Evolutionary conservation across 2,329 filamentous ascomycete genomes (phyloP), one percentile per base, ranked within the genome.

Genomic region (Lasiodiplodia hormozganensis): DNA sequence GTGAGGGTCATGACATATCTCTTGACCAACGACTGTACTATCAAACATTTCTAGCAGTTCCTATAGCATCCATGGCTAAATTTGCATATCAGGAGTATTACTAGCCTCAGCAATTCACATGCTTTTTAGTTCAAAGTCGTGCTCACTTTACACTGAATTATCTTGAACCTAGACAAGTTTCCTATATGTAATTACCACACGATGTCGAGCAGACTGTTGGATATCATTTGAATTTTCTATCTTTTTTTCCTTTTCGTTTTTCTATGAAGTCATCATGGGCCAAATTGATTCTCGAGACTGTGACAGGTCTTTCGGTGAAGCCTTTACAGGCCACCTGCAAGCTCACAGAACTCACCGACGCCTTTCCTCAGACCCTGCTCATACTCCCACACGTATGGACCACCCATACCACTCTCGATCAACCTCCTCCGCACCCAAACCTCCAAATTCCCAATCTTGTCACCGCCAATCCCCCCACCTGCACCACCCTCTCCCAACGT

Each of bases 361-460:
- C 83, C 84, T 74, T 81, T 80, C 58, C 84, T 75, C 47, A 85
- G 65, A 2, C 84, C 84, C 68, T 84, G 82, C 73, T 85, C 84
- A 72, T 81, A 86, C 72, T 85, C 81, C 83, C 84, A 85, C n/a
- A 83, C 79, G 70, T 80, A 82, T 21, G 78, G 77, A 11, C 83
- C 83, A 47, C 78, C 77, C 70, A 84, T 81, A 2, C 83, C 84
- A 68, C 81, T 82, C 70, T 88, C 86, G 38, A 81, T 72, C 51
- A 89, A 75, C 40, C 87, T 81, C 76, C 87, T 88, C 74, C 85
- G 76, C 16, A 84, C 76, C 87, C 87, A 89, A n/a, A 88, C 71
- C 69, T 89, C 86, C 51, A 87, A 70, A 74, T 83, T 85, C 8
- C 87, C 87, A 75, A 89, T 86, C 73, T 79, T 84, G 73, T 88